Conservation (phyloP, 805 yeast species). For the Scheffersomyces amazonensis region DNA sequence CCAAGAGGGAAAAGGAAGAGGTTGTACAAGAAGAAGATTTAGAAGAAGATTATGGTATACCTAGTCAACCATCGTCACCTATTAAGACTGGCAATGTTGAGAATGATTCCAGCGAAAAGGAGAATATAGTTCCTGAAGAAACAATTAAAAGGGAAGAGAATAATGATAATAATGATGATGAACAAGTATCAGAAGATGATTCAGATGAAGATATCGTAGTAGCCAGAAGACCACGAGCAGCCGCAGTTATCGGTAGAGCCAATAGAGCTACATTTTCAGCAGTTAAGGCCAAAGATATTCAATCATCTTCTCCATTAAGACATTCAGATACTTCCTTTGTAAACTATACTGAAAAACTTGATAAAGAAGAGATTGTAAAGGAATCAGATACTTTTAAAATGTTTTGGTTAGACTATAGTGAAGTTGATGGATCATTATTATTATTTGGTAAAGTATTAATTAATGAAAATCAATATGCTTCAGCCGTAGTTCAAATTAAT, state of each 20-base stretch:
- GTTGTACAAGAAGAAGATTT: slow-evolving; percentile 22
- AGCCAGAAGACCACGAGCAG: slow-evolving; percentile 49
- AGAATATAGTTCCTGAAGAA: slow-evolving; percentile 11
- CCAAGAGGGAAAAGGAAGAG: slow-evolving; percentile 14
- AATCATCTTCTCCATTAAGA: slow-evolving; percentile 21
- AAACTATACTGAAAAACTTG: slow-evolving; percentile 33
- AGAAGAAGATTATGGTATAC: slow-evolving; percentile 18
- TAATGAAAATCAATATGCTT: slow-evolving; percentile 54
- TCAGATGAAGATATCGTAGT: slow-evolving; percentile 61
- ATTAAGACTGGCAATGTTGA: slow-evolving; percentile 16
- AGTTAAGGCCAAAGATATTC: slow-evolving; percentile 24
- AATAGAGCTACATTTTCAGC: slow-evolving; percentile 37
- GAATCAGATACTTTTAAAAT: slow-evolving; percentile 54
- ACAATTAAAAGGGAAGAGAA: not conserved
- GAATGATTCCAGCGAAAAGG: slow-evolving; percentile 7
- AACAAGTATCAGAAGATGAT: slow-evolving; percentile 27
- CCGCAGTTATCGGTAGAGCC: slow-evolving; percentile 27
- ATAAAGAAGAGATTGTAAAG: slow-evolving; percentile 15
- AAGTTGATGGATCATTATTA: slow-evolving; percentile 63
- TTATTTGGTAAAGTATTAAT: slow-evolving; percentile 80
- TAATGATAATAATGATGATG: slow-evolving; percentile 1
- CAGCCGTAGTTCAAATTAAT: slow-evolving; percentile 73
- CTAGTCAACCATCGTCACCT: slow-evolving; percentile 37
- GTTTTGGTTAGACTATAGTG: slow-evolving; percentile 90
- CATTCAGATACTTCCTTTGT: slow-evolving; percentile 14